Conservation (phyloP, 768 basidiomycete genomes). For the Jaapia argillacea region DNA sequence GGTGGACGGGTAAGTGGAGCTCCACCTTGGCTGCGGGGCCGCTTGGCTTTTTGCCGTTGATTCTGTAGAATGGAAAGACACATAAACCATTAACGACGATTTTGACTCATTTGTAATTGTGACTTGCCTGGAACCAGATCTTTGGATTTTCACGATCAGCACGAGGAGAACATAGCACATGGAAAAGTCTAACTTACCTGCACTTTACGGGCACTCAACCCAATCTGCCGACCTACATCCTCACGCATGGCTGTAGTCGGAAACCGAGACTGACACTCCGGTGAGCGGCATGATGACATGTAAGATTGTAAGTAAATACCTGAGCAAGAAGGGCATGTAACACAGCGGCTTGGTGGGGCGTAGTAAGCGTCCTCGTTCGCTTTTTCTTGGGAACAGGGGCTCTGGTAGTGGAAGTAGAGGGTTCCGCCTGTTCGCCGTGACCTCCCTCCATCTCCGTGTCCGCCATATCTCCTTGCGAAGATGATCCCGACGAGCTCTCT, state of each 20-base stretch:
- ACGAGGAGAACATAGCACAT: conserved; percentile 4
- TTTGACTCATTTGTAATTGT: conserved; percentile 5
- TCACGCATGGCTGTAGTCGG: conserved; percentile 83
- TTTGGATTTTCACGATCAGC: conserved; percentile 20
- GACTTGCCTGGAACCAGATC: conserved; percentile 85
- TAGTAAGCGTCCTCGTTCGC: conserved; percentile 75
- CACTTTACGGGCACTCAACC: conserved; percentile 84
- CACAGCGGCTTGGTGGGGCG: conserved; percentile 83
- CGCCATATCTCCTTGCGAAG: conserved; percentile 44
- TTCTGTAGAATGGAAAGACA: conserved; percentile 39
- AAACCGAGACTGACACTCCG: conserved; percentile 60
- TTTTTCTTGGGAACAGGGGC: conserved; percentile 56
- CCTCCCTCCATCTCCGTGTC: conserved; percentile 48
- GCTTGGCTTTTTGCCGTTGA: conserved; percentile 79
- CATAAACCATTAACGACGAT: conserved; percentile 6
- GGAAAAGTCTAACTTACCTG: conserved; percentile 56
- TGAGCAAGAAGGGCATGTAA: conserved; percentile 79
- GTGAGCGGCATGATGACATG: background rate
- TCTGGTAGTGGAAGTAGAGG: conserved; percentile 23
- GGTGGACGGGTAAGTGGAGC: conserved; percentile 41
- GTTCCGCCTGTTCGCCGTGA: conserved; percentile 30
- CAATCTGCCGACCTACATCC: conserved; percentile 79
- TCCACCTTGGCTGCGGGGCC: conserved; percentile 55
- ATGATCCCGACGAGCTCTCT: conserved; percentile 22
- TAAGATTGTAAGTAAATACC: conserved; percentile 32